phyloP scores from a whole-genome alignment of 257 asterid species.

The Solanum bulbocastanum region DNA sequence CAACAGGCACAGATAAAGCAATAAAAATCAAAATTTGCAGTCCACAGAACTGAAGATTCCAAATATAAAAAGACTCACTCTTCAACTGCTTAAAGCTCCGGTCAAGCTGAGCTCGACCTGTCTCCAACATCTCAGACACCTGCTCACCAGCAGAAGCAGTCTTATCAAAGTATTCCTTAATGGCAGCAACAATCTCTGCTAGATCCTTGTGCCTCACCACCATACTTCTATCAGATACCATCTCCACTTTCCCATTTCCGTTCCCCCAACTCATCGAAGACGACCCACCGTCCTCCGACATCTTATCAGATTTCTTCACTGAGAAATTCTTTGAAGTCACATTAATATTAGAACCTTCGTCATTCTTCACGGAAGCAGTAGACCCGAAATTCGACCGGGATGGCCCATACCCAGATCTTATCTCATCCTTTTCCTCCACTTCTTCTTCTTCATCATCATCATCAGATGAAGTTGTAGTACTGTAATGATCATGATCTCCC shows the following conservation, averaged over 20 bases:
- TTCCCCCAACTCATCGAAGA: conserved; percentile 79
- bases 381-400: conserved; percentile 35
- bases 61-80: conserved; percentile 34
- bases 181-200: conserved; percentile 79
- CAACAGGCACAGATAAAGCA: background rate
- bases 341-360: conserved; percentile 8
- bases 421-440: conserved; percentile 23
- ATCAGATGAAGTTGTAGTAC: conserved; percentile 43
- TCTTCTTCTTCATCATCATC: conserved; percentile 33
- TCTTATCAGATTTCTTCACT: conserved; percentile 44
- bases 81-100: conserved; percentile 77
- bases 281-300: conserved; percentile 40
- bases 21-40: background rate
- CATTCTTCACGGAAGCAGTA: conserved; percentile 21
- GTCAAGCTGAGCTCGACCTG: conserved; percentile 84
- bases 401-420: conserved; percentile 54
- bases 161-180: conserved; percentile 73
- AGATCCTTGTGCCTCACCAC: conserved; percentile 88
- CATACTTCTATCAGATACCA: conserved; percentile 49
- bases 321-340: conserved; percentile 12
- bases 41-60: background rate
- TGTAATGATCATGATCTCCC: conserved; percentile 78
- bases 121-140: conserved; percentile 88
- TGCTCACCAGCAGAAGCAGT: conserved; percentile 89
- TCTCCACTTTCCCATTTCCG: conserved; percentile 28